Percentiles rank a stretch among this genome's conserved stretches.
Evolutionary conservation across 345 rosid species (phyloP).

Genomic region (Triadica sebifera): DNA sequence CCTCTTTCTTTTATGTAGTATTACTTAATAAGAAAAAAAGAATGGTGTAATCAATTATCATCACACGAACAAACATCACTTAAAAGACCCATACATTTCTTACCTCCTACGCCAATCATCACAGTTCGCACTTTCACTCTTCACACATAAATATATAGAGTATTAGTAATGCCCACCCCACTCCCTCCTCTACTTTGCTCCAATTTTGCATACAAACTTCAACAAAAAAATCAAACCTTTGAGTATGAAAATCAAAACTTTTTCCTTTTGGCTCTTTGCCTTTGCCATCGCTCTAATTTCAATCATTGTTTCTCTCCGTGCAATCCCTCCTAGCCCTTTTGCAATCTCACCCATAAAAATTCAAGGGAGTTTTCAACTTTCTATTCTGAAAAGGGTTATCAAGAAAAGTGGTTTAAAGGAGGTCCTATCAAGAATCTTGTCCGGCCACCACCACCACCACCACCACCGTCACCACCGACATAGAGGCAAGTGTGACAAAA

Average conservation of each 20-base stretch:
- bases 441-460: conserved; percentile 19
- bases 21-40: not conserved
- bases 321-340: conserved; percentile 12
- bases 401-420: conserved; percentile 18
- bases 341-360: not conserved
- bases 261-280: conserved; percentile 40
- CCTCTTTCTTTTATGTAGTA: not conserved
- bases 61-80: not conserved
- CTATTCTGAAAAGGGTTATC: conserved; percentile 15
- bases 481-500: conserved; percentile 29
- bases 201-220: not conserved
- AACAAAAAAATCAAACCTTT: not conserved
- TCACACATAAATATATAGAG: not conserved
- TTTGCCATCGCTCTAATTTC: conserved; percentile 38
- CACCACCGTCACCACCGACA: conserved; percentile 9
- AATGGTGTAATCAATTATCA: conserved; percentile 6
- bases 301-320: conserved; percentile 24
- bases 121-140: not conserved
- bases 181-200: conserved; percentile 1
- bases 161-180: not conserved
- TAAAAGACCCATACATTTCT: conserved; percentile 28
- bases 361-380: not conserved
- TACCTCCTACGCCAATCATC: conserved; percentile 44
- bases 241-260: conserved; percentile 30
- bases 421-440: conserved; percentile 9